Conservation (phyloP, 179 eudicot genomes). For the Beta lomatogona region DNA sequence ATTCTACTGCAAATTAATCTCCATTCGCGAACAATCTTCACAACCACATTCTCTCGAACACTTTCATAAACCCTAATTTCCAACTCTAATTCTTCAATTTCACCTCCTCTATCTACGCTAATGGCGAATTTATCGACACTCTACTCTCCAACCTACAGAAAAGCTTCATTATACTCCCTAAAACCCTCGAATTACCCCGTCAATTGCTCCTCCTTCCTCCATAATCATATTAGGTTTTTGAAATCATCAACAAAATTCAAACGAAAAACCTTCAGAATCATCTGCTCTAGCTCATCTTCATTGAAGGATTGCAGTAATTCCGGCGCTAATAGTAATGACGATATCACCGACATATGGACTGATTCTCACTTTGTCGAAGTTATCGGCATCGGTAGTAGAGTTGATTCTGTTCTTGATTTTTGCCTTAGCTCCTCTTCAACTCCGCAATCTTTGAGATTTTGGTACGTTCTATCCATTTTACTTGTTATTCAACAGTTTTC, state of each 20-base stretch:
- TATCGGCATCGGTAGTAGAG: conserved; percentile 79
- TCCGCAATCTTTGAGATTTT: conserved; percentile 51
- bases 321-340: not conserved
- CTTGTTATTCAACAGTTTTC: not conserved
- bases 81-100: not conserved
- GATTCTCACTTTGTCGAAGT: conserved; percentile 65
- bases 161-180: conserved; percentile 10
- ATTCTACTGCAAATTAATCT: not conserved
- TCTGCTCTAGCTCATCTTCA: conserved; percentile 11
- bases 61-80: not conserved
- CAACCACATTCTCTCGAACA: not conserved
- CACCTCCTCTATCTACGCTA: not conserved
- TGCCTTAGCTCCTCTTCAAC: conserved; percentile 51
- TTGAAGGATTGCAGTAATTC: conserved; percentile 21
- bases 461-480: conserved; percentile 42
- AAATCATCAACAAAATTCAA: conserved; percentile 19
- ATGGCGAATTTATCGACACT: conserved; percentile 18
- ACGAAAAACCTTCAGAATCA: conserved; percentile 24
- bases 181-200: conserved; percentile 21
- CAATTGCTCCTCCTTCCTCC: conserved; percentile 11
- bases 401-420: conserved; percentile 69
- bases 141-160: not conserved
- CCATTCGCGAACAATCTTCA: not conserved
- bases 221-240: not conserved
- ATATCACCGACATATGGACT: conserved; percentile 23